Percentiles rank a stretch among this genome's conserved stretches.
These are phyloP conservation scores for Trichosporon sp. DNA, from an alignment of 1,284 basidiomycete species.

Conservation along the genomic window DNA sequence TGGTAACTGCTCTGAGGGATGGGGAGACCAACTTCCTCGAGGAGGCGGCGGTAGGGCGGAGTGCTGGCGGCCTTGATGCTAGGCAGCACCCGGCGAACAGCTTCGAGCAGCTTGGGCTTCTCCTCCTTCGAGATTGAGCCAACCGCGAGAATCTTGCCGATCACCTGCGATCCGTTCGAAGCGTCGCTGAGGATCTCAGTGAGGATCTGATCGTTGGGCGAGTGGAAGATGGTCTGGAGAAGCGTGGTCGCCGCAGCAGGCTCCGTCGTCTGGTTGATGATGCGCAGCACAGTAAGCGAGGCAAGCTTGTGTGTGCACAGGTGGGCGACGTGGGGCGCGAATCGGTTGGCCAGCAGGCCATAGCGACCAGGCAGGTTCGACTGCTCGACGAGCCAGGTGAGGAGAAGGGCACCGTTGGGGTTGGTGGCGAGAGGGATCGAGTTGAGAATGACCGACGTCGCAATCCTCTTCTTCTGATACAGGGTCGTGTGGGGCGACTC, in stretches of 20 bases:
- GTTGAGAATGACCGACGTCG: constrained; percentile 89
- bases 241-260: constrained; percentile 69
- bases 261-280: constrained; percentile 88
- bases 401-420: constrained; percentile 87
- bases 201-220: constrained; percentile 77
- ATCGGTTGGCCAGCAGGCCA: constrained; percentile 84
- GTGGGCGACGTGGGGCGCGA: constrained; percentile 91
- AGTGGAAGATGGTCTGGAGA: constrained; percentile 77
- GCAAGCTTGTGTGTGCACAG: constrained; percentile 97
- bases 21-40: constrained; percentile 88
- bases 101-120: constrained; percentile 68
- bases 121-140: constrained; percentile 69
- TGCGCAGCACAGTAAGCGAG: constrained; percentile 84
- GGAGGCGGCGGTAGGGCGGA: constrained; percentile 85
- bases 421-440: constrained; percentile 97
- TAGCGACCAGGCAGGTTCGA: constrained; percentile 90
- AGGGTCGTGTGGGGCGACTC: constrained; percentile 79
- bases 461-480: constrained; percentile 89
- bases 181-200: constrained; percentile 92
- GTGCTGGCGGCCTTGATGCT: constrained; percentile 82
- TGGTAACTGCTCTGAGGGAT: constrained; percentile 54
- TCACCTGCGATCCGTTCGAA: constrained; percentile 88
- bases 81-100: constrained; percentile 80
- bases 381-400: constrained; percentile 95
- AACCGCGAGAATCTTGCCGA: constrained; percentile 87